These are phyloP conservation scores for Suillus occidentalis DNA, from an alignment of 768 basidiomycete genomes.

Conservation along the genomic window DNA sequence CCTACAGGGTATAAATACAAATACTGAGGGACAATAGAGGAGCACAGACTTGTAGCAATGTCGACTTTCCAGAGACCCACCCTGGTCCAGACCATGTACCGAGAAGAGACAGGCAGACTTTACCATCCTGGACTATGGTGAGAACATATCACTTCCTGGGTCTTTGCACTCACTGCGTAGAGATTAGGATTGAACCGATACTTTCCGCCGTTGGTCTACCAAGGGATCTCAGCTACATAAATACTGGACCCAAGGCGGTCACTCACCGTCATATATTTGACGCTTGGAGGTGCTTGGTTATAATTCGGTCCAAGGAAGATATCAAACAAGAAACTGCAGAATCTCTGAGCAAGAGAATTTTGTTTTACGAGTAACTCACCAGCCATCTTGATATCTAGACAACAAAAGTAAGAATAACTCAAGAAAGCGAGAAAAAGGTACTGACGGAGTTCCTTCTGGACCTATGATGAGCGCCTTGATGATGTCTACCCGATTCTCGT, in stretches of 20 bases:
- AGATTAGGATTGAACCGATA: slow-evolving; percentile 94
- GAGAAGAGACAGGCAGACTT: slow-evolving; percentile 89
- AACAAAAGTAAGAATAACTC: slow-evolving; percentile 10
- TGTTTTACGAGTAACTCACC: slow-evolving; percentile 45
- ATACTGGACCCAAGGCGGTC: not conserved
- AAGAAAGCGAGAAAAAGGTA: slow-evolving; percentile 15
- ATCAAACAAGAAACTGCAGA: slow-evolving; percentile 72
- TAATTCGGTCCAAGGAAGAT: slow-evolving; percentile 90
- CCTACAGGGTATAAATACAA: slow-evolving; percentile 33
- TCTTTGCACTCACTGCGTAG: slow-evolving; percentile 64
- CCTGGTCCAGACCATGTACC: slow-evolving; percentile 95
- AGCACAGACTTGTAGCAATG: slow-evolving; percentile 71
- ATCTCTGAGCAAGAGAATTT: slow-evolving; percentile 5
- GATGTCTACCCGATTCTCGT: slow-evolving; percentile 88
- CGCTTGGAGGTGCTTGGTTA: slow-evolving; percentile 80
- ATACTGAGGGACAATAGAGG: not conserved
- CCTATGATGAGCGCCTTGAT: slow-evolving; percentile 93
- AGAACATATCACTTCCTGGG: not conserved
- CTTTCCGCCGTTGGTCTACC: slow-evolving; percentile 82
- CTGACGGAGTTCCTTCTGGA: slow-evolving; percentile 91
- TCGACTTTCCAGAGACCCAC: slow-evolving; percentile 89
- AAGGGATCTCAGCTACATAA: not conserved
- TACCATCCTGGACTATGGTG: slow-evolving; percentile 64
- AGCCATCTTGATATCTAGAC: slow-evolving; percentile 84
- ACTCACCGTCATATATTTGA: slow-evolving; percentile 64